Percentiles rank a stretch among this genome's conserved stretches.
These are phyloP conservation scores for Trichomonas vaginalis DNA, from an alignment of 208 protist genomes.

Conservation along the genomic window DNA sequence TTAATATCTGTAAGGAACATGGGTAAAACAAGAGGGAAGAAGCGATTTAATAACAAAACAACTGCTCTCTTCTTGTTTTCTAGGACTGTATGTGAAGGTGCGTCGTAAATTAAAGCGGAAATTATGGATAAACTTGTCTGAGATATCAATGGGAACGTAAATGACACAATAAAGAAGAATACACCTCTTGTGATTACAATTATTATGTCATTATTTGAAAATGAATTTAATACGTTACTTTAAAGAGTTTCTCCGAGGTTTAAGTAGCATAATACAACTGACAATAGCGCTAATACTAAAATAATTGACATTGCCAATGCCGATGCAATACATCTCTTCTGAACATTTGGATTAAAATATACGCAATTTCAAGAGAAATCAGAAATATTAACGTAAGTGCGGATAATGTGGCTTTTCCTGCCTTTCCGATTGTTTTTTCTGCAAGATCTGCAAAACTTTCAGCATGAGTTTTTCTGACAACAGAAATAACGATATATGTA, in stretches of 20 bases:
- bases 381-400: not conserved
- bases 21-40: not conserved
- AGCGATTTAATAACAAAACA: not conserved
- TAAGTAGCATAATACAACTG: not conserved
- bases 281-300: not conserved
- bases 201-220: not conserved
- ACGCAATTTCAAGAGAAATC: not conserved
- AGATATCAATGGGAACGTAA: not conserved
- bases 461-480: not conserved
- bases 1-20: not conserved
- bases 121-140: not conserved
- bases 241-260: not conserved
- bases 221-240: not conserved
- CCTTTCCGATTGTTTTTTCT: not conserved
- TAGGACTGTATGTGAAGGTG: not conserved
- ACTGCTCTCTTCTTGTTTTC: not conserved
- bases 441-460: not conserved
- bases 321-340: not conserved
- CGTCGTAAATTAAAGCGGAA: not conserved
- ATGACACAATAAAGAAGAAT: not conserved
- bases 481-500: not conserved
- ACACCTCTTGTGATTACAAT: not conserved
- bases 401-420: not conserved
- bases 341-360: not conserved
- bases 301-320: not conserved